Evolutionary conservation across 495 filamentous ascomycete species (phyloP).

Genomic region (Entonaema liquescens): DNA sequence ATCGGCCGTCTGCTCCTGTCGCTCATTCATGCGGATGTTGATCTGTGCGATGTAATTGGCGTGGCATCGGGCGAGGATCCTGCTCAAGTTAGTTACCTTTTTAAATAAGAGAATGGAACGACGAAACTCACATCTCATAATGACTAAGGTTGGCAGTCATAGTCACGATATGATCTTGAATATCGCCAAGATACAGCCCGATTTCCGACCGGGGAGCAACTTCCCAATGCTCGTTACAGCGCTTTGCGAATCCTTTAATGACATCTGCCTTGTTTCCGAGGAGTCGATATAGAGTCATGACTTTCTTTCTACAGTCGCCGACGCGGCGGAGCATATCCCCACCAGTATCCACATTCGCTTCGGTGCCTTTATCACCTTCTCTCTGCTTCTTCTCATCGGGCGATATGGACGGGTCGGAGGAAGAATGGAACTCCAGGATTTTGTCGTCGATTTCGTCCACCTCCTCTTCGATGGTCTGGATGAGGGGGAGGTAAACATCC

Average conservation of each 20-base stretch:
- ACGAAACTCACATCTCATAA: conserved; percentile 84
- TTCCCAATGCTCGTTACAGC: conserved; percentile 98
- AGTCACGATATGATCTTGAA: conserved; percentile 98
- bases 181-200: conserved; percentile 93
- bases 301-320: conserved; percentile 93
- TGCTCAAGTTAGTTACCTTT: conserved; percentile 49
- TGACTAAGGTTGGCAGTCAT: conserved; percentile 96
- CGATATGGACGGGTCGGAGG: conserved; percentile 47
- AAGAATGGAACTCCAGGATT: conserved; percentile 78
- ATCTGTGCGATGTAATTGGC: conserved; percentile 92
- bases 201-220: conserved; percentile 95
- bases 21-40: conserved; percentile 97
- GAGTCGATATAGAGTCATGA: conserved; percentile 92
- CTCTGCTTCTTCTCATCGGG: conserved; percentile 42
- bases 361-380: conserved; percentile 56
- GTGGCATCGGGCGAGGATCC: conserved; percentile 90
- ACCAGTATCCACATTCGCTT: conserved; percentile 63
- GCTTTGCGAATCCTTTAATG: conserved; percentile 98
- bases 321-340: conserved; percentile 89
- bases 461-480: conserved; percentile 87
- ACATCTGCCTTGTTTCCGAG: conserved; percentile 98
- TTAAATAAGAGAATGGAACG: neutral
- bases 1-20: conserved; percentile 93
- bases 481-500: conserved; percentile 90
- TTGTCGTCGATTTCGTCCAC: conserved; percentile 88